Evolutionary conservation across 2,329 filamentous ascomycete species (phyloP), one percentile per base, ranked within the genome.

Genomic region (Fonsecaea multimorphosa): DNA sequence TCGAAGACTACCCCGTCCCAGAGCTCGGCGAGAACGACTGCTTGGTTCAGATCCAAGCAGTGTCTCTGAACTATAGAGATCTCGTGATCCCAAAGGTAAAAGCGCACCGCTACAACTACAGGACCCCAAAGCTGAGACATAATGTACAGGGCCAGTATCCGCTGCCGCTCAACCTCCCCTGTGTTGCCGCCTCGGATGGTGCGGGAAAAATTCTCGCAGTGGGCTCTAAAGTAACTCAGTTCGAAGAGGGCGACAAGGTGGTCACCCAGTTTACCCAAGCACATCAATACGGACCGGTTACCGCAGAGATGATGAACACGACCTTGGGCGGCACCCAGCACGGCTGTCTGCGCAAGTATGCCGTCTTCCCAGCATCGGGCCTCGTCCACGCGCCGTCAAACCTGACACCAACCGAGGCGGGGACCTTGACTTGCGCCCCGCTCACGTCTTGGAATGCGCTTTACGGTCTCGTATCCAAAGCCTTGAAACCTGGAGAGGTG

Each of bases 291-390:
- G 85, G 83, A 51, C 78, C 78, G 1, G 75, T 86, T 19, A 78
- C 79, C 31, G 70, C 14, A 76, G 66, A 69, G 1, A 78, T 76
- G 27, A 62, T 79, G 5, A 61, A 65, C 0, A 87, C 86, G 0
- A 89, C 89, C 1, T 83, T 93, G 1, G 91, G 91, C 61, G 90
- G 90, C 58, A 82, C 82, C 14, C 59, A 89, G 0, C 86, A 93
- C 72, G 91, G 91, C 66, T 85, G 84, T 0, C 82, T 94, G 29
- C 85, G 89, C 51, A 82, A 89, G 71, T 88, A 90, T 70, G 90
- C 80, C 64, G 84, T 86, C 12, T 92, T 91, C 74, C 82, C 86
- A 66, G 88, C 93, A 79, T 84, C 77, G 27, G 90, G 90, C 1
- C 81, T 94, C 3, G 89, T 92, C 14, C 79, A 78, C 54, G 81